phyloP scores from a whole-genome alignment of 2,329 filamentous ascomycete species.

The Thelonectria olida region DNA sequence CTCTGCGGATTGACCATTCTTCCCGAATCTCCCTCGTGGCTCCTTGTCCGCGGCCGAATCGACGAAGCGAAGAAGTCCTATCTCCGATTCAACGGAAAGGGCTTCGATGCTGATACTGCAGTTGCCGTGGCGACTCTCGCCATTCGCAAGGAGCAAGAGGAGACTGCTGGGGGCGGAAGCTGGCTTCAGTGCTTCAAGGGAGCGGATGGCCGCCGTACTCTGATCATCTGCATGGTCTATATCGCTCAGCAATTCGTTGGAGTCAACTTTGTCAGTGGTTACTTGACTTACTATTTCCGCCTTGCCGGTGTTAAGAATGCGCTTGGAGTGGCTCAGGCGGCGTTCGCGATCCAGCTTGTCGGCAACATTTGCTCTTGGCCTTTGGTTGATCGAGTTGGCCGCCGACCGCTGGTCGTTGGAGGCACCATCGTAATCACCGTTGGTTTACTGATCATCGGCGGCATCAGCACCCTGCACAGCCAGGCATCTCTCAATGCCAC shows the following conservation, averaged over 20 bases:
- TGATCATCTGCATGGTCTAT: slow-evolving; percentile 43
- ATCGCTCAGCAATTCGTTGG: slow-evolving; percentile 41
- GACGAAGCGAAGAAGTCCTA: slow-evolving; percentile 43
- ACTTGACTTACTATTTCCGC: slow-evolving; percentile 39
- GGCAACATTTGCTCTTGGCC: slow-evolving; percentile 42
- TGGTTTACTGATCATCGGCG: slow-evolving; percentile 41
- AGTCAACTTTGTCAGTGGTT: slow-evolving; percentile 41
- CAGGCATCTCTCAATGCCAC: slow-evolving; percentile 32
- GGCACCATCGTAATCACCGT: slow-evolving; percentile 39
- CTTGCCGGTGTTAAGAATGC: slow-evolving; percentile 40
- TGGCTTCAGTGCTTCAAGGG: slow-evolving; percentile 41
- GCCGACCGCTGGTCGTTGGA: slow-evolving; percentile 40
- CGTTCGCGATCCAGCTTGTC: slow-evolving; percentile 41
- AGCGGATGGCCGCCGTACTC: slow-evolving; percentile 35
- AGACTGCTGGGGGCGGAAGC: slow-evolving; percentile 23
- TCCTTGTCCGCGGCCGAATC: slow-evolving; percentile 49
- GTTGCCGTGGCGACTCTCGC: slow-evolving; percentile 30
- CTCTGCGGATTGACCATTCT: slow-evolving; percentile 47
- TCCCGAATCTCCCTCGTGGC: slow-evolving; percentile 58
- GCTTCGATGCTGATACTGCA: slow-evolving; percentile 34
- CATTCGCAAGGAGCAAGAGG: slow-evolving; percentile 31
- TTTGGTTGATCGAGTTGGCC: slow-evolving; percentile 40
- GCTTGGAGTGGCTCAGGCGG: slow-evolving; percentile 39
- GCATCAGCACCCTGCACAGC: slow-evolving; percentile 38
- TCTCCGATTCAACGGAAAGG: slow-evolving; percentile 37